Percentiles rank a stretch among this genome's conserved stretches.
Conservation (phyloP, 768 basidiomycete genomes). For the Pleurotus cornucopiae region DNA sequence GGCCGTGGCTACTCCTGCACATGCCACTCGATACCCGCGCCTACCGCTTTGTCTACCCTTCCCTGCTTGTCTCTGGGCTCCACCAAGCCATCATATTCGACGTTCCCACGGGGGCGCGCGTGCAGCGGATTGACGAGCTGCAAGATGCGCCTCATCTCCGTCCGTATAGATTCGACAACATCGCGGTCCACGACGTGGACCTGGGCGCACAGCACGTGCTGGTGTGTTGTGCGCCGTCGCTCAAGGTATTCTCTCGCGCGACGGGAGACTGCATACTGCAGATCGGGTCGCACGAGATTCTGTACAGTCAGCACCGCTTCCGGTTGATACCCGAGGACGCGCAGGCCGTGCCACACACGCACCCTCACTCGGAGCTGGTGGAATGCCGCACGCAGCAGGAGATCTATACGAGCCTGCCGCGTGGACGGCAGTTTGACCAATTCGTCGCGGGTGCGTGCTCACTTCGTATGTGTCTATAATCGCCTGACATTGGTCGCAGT, state of each 20-base stretch:
- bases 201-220: conserved; percentile 54
- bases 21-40: conserved; percentile 44
- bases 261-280: conserved; percentile 41
- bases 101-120: conserved; percentile 42
- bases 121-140: conserved; percentile 43
- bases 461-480: background rate
- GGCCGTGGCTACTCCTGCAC: conserved; percentile 54
- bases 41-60: conserved; percentile 67
- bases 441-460: conserved; percentile 39
- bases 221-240: conserved; percentile 42
- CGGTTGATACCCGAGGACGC: too few relatives aligned
- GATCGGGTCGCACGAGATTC: conserved; percentile 29
- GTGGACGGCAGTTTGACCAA: conserved; percentile 29
- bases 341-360: too few relatives aligned
- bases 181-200: conserved; percentile 59
- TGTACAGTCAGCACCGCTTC: conserved; percentile 17
- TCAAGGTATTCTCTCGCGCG: conserved; percentile 53
- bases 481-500: conserved; percentile 19
- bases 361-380: too few relatives aligned
- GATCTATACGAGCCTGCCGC: too few relatives aligned
- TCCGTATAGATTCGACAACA: background rate
- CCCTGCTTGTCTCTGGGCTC: conserved; percentile 45
- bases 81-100: conserved; percentile 58
- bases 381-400: too few relatives aligned
- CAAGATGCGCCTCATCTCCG: conserved; percentile 16